phyloP scores from a whole-genome alignment of 139 green algal species.

The Chlorella sp. region DNA sequence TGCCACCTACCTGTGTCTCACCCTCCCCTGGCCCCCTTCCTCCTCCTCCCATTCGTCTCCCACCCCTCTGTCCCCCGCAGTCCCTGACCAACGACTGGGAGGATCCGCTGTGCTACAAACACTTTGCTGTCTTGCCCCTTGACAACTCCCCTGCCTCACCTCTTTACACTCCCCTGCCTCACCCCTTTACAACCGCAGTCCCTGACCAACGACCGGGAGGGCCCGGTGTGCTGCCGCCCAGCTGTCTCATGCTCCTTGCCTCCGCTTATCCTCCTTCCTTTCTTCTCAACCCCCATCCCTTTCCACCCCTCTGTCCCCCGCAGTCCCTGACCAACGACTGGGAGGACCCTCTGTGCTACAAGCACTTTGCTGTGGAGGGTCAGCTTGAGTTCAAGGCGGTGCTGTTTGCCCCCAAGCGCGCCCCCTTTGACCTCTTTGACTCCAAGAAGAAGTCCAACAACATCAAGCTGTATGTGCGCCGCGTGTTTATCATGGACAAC shows the following conservation, averaged over 20 bases:
- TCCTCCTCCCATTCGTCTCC: not conserved
- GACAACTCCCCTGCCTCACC: too few species aligned
- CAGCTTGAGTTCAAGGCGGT: slow-evolving; percentile 99
- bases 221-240: too few species aligned
- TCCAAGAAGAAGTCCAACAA: slow-evolving; percentile 40
- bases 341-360: slow-evolving; percentile 96
- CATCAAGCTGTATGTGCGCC: slow-evolving; percentile 94
- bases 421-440: slow-evolving; percentile 99
- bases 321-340: slow-evolving; percentile 96
- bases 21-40: too few species aligned
- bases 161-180: too few species aligned
- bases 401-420: slow-evolving; percentile 92
- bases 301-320: not conserved
- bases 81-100: slow-evolving; percentile 99
- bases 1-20: too few species aligned
- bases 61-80: not conserved
- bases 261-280: too few species aligned
- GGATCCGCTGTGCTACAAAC: slow-evolving; percentile 95
- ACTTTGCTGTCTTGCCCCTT: slow-evolving; percentile 94
- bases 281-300: not conserved
- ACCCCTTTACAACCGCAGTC: too few species aligned
- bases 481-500: slow-evolving; percentile 99
- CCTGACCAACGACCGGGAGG: too few species aligned
- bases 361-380: slow-evolving; percentile 97
- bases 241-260: too few species aligned